Evolutionary conservation across 805 yeast species (phyloP).

Genomic region (Starmerella etchellsii): DNA sequence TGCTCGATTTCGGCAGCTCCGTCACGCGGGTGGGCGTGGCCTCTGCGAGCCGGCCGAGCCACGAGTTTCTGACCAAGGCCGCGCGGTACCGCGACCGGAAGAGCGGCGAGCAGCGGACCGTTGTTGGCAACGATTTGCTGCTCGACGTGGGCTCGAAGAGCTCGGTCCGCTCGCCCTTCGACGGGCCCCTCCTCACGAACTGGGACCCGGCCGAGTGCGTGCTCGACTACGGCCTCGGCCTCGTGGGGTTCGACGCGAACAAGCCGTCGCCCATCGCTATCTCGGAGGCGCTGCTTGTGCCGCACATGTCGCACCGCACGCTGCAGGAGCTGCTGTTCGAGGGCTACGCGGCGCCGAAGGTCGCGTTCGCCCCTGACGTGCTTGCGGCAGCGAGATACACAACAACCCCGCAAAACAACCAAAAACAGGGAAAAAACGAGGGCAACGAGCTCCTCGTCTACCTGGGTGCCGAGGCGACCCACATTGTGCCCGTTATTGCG

Average conservation of each 20-base stretch:
- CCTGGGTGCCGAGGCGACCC: conserved; percentile 71
- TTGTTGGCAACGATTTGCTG: conserved; percentile 72
- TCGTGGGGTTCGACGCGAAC: conserved; percentile 44
- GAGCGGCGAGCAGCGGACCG: conserved; percentile 39
- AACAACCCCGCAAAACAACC: neutral
- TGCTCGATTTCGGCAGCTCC: conserved; percentile 72
- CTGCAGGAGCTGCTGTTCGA: conserved; percentile 80
- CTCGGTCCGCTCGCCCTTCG: conserved; percentile 67
- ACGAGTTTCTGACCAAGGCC: conserved; percentile 53
- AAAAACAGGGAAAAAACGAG: too few relatives aligned
- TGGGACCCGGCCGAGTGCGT: conserved; percentile 85
- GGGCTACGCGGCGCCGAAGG: conserved; percentile 60
- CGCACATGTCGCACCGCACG: conserved; percentile 53
- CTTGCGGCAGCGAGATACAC: conserved; percentile 57
- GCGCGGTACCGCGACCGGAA: conserved; percentile 73
- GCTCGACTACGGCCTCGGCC: conserved; percentile 71
- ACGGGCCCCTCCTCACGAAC: conserved; percentile 73
- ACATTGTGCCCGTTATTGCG: conserved; percentile 66
- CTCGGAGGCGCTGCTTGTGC: conserved; percentile 64
- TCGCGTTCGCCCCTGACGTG: conserved; percentile 71
- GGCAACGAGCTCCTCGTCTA: conserved; percentile 60
- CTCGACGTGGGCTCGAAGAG: conserved; percentile 57
- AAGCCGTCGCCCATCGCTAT: conserved; percentile 55
- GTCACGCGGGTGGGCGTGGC: conserved; percentile 31
- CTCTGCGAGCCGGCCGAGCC: conserved; percentile 31